These are phyloP conservation scores for Leccinum broughii DNA, from an alignment of 768 basidiomycete species.

Conservation along the genomic window DNA sequence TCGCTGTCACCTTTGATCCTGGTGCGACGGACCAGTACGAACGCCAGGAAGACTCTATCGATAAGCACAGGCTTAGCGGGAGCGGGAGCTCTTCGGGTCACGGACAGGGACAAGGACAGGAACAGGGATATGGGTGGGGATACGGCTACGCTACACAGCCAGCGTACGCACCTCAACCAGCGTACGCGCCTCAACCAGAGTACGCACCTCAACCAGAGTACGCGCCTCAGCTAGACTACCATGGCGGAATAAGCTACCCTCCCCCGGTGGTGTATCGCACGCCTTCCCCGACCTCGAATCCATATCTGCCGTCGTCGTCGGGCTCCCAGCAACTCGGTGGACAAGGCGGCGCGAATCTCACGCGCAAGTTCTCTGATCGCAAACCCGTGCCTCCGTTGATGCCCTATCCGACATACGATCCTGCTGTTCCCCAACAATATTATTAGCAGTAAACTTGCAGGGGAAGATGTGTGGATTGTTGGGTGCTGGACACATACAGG, in stretches of 20 bases:
- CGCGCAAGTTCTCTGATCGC: conserved; percentile 36
- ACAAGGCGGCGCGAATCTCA: conserved; percentile 33
- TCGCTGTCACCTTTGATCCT: conserved; percentile 56
- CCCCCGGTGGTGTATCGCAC: conserved; percentile 2
- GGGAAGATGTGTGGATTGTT: background rate
- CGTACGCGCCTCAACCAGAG: conserved; percentile 19
- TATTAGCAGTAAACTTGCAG: conserved; percentile 7
- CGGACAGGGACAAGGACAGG: background rate
- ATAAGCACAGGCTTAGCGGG: conserved; percentile 19
- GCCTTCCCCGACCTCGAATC: conserved; percentile 7
- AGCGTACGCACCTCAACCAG: conserved; percentile 18
- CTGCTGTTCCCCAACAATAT: conserved; percentile 26
- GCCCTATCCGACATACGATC: conserved; percentile 23
- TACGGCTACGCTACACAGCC: conserved; percentile 19
- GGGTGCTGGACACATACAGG: conserved; percentile 3
- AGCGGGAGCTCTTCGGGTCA: conserved; percentile 31
- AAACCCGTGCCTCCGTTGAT: conserved; percentile 35
- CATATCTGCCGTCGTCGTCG: conserved; percentile 17
- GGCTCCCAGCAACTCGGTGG: conserved; percentile 10
- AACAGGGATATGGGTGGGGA: conserved; percentile 15
- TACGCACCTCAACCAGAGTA: conserved; percentile 23
- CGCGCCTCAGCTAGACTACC: conserved; percentile 21
- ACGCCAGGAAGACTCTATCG: conserved; percentile 16
- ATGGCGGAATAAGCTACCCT: conserved; percentile 18
- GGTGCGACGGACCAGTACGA: conserved; percentile 30